A percentile compares a stretch with the other conserved stretches of the same genome.
phyloP scores from a whole-genome alignment of 805 yeast species.

The Metschnikowia noctiluminum region DNA sequence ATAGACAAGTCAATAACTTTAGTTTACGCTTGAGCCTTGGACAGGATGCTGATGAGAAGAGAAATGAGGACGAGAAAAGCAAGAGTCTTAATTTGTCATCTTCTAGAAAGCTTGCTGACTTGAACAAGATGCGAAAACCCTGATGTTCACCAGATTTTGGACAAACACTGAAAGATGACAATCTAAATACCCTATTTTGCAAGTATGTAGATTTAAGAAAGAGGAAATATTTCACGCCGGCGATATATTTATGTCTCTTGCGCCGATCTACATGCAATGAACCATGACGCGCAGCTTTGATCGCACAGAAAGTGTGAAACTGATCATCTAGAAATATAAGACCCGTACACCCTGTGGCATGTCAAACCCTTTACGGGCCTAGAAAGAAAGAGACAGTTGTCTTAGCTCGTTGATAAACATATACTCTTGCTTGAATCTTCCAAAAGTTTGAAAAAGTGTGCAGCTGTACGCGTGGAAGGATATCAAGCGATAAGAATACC shows the following conservation, averaged over 20 bases:
- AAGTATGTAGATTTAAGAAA: no score
- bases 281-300: no score
- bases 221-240: no score
- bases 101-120: conserved; percentile 26
- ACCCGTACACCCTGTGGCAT: neutral
- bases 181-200: no score
- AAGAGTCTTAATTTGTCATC: conserved; percentile 16
- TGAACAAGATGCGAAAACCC: conserved; percentile 29
- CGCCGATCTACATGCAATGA: no score
- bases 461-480: no score
- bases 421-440: no score
- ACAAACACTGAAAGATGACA: no score
- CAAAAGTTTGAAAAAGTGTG: no score
- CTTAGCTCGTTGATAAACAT: no score
- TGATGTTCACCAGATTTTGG: neutral
- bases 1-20: conserved; percentile 15
- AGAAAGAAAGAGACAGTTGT: neutral
- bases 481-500: no score
- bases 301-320: neutral
- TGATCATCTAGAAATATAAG: neutral
- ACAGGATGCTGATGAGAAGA: conserved; percentile 11
- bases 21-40: conserved; percentile 28
- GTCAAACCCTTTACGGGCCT: neutral
- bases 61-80: conserved; percentile 6
- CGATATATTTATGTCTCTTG: no score